Evolutionary conservation across 176 grass and related monocot genomes (phyloP), one percentile per base, ranked within the genome.

Genomic region (Avena insularis): DNA sequence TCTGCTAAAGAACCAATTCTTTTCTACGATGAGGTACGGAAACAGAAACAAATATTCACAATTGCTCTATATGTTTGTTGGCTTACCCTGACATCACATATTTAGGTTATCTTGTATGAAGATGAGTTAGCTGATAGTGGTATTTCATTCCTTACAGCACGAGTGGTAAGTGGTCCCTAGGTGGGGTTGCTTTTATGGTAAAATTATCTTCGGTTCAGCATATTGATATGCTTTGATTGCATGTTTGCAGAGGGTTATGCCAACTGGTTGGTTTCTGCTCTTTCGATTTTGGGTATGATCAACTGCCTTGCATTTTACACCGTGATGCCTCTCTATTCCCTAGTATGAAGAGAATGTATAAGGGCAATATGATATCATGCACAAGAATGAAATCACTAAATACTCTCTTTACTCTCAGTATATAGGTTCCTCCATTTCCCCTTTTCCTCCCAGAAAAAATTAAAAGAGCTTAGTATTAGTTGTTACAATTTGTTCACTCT

Each of bases 71-170:
- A 78, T 78, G 29, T 56, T 17, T 43, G 46, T n/a, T 80, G 54
- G 56, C 65, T 19, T 85, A 25, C 66, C 53, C 74, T 91, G 48
- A 78, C 78, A 77, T 38, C n/a, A 65, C 31, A 51, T 55, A 64
- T 86, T 16, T 83, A 96, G 96, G 96, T 98, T 48, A 91, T 96
- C 80, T 86, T 98, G 71, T 98, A 96, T 80, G 96, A 98, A 88
- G 96, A 98, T 81, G 96, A 98, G 85, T 84, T 98, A 86, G 96
- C 96, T 33, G 93, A 98, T 81, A 95, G 77, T 91, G 96, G 93
- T 77, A 92, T 95, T 64, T 98, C 96, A 84, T 88, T 98, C 43
- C 85, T 98, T 86, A 98, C 96, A 55, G 96, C 91, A 47, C 90
- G 93, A 90, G 96, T 96, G 90, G 96, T 98, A 89, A 90, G 76